A percentile compares a stretch with the other conserved stretches of the same genome.
phyloP scores from a whole-genome alignment of 1,284 basidiomycete genomes.

The Athelia sp. region DNA sequence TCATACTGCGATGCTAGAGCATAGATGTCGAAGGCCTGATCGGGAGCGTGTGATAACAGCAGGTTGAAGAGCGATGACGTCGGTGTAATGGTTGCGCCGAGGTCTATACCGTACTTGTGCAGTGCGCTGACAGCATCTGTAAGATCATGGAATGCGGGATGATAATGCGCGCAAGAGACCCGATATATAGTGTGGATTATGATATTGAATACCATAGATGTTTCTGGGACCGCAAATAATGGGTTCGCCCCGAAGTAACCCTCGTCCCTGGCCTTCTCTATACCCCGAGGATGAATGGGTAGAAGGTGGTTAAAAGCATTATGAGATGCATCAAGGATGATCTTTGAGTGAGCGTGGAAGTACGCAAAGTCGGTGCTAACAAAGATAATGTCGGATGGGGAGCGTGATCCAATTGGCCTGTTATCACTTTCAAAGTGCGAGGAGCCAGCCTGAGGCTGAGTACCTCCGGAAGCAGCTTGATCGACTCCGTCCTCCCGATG shows the following conservation, averaged over 20 bases:
- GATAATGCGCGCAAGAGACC: constrained; percentile 9
- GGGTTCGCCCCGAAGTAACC: constrained; percentile 4
- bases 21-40: constrained; percentile 17
- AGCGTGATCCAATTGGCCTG: too few species aligned
- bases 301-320: constrained; percentile 19
- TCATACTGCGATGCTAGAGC: constrained; percentile 16
- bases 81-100: not conserved
- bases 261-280: not conserved
- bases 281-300: not conserved
- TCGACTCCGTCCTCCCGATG: too few species aligned
- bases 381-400: not conserved
- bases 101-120: constrained; percentile 9
- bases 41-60: constrained; percentile 10
- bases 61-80: constrained; percentile 1
- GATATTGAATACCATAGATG: constrained; percentile 12
- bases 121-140: constrained; percentile 8
- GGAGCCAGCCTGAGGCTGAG: too few species aligned
- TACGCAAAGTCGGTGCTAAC: constrained; percentile 33
- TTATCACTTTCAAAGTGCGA: too few species aligned
- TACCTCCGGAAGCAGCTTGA: too few species aligned
- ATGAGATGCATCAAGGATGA: constrained; percentile 13
- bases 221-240: constrained; percentile 6
- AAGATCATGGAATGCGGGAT: constrained; percentile 8
- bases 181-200: constrained; percentile 14
- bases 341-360: constrained; percentile 23